Evolutionary conservation across 1,139 yeast genomes (phyloP).

Genomic region (Zygosaccharomyces pseudobailii): DNA sequence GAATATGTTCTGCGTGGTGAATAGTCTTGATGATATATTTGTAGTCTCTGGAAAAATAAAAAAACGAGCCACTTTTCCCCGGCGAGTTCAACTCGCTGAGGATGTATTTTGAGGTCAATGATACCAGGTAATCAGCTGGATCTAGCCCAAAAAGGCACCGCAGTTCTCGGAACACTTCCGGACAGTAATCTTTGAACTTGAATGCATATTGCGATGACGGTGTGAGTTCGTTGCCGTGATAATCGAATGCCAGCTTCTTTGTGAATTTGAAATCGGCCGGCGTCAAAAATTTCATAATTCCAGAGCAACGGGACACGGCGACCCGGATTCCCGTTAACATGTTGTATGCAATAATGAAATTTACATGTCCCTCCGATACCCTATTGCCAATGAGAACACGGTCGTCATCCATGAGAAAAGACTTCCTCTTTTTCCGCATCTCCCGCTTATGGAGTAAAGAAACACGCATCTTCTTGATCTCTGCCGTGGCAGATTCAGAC

Average conservation of each 20-base stretch:
- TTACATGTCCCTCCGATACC: conserved; percentile 88
- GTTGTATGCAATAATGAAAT: conserved; percentile 90
- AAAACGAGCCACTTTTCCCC: conserved; percentile 95
- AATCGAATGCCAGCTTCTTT: conserved; percentile 79
- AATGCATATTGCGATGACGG: conserved; percentile 89
- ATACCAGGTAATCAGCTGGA: conserved; percentile 91
- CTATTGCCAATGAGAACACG: conserved; percentile 69
- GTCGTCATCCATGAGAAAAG: conserved; percentile 50
- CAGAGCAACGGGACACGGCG: conserved; percentile 89
- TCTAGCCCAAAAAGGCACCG: conserved; percentile 78
- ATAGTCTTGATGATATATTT: conserved; percentile 93
- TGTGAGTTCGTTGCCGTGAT: conserved; percentile 82
- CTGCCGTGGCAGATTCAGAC: conserved; percentile 31
- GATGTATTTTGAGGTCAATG: conserved; percentile 88
- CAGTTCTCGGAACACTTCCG: conserved; percentile 87
- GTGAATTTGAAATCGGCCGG: conserved; percentile 66
- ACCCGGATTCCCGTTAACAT: conserved; percentile 97
- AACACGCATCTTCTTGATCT: conserved; percentile 32
- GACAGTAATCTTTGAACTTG: conserved; percentile 94
- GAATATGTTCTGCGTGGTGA: conserved; percentile 88
- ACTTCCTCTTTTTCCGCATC: conserved; percentile 31
- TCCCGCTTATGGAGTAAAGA: conserved; percentile 30
- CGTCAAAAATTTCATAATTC: conserved; percentile 67
- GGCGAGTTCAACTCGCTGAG: conserved; percentile 92
- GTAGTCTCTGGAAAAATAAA: conserved; percentile 90